Evolutionary conservation across 257 asterid genomes (phyloP), one percentile per base, ranked within the genome.

Genomic region (Solanum neorickii): DNA sequence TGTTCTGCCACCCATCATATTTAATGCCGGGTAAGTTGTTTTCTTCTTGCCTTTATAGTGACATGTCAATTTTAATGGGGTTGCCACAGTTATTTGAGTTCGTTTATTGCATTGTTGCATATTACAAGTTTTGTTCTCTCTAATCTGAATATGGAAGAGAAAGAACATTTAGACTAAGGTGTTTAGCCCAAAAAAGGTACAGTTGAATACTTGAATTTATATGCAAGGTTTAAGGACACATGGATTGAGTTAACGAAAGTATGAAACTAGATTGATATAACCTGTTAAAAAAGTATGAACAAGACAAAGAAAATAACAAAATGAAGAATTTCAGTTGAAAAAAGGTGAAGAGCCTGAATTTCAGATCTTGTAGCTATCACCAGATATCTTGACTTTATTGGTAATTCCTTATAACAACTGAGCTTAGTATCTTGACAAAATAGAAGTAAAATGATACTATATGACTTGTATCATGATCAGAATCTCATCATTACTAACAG

Each of bases 1-100:
- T 91, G 91, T 96, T 75, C 90, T 96, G 46, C 99, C 99, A 18
- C 98, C 99, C 42, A 94, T 96, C 87, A 95, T 96, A 75, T 96
- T 95, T 72, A 95, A 95, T 90, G 98, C 96, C 8, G 99, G 98
- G 98, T 94, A 44, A 90, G 93, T 65, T 84, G 41, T 85, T 72
- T 29, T 47, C 52, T 9, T 16, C 52, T 46, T 13, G 62, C 21
- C 83, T 18, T 66, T 9, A 13, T 76, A 21, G 59, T 23, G 12
- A 41, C 83, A 14, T 41, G 35, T 41, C 18, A 74, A 74, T 21
- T 76, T 56, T 76, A n/a, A 41, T 76, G 83, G 2, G 59, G 35
- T 41, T 42, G 59, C 18, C 23, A 6, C 23, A n/a, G 60, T 41
- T 41, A 14, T 41, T 76, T 76, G 83, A 41, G 60, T 42, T 41